These are phyloP conservation scores for Claviceps quebecensis DNA, from an alignment of 2,329 filamentous ascomycete genomes.

Conservation along the genomic window DNA sequence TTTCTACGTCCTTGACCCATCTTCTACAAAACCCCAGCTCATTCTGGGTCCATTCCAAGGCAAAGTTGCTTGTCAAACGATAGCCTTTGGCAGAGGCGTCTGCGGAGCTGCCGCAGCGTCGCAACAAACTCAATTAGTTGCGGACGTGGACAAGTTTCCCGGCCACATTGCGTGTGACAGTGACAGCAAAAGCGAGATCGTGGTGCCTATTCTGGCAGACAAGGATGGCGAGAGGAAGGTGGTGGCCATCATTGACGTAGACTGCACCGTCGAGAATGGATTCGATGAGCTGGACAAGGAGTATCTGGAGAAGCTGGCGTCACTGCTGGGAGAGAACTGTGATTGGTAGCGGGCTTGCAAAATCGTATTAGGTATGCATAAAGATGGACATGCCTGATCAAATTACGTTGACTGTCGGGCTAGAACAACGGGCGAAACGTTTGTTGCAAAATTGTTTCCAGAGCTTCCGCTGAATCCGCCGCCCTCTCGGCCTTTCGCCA, in stretches of 20 bases:
- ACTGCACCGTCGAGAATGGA: conserved; percentile 52
- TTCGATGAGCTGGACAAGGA: conserved; percentile 55
- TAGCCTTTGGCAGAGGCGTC: conserved; percentile 58
- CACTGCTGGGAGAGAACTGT: conserved; percentile 43
- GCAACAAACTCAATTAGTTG: conserved; percentile 48
- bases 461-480: neutral
- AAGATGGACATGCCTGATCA: neutral
- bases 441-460: neutral
- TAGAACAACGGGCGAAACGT: neutral
- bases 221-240: conserved; percentile 27
- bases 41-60: conserved; percentile 72
- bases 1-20: conserved; percentile 56
- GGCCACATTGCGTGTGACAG: conserved; percentile 75
- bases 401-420: neutral
- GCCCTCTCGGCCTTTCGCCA: neutral
- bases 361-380: neutral
- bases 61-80: conserved; percentile 67
- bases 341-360: conserved; percentile 39
- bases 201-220: conserved; percentile 51
- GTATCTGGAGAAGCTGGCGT: conserved; percentile 53
- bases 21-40: conserved; percentile 33
- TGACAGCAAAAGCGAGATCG: conserved; percentile 64
- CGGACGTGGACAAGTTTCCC: conserved; percentile 59
- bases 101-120: conserved; percentile 56
- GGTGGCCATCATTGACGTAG: conserved; percentile 67